These are phyloP conservation scores for Fusarium setosum DNA, from an alignment of 2,329 filamentous ascomycete genomes.

Conservation along the genomic window DNA sequence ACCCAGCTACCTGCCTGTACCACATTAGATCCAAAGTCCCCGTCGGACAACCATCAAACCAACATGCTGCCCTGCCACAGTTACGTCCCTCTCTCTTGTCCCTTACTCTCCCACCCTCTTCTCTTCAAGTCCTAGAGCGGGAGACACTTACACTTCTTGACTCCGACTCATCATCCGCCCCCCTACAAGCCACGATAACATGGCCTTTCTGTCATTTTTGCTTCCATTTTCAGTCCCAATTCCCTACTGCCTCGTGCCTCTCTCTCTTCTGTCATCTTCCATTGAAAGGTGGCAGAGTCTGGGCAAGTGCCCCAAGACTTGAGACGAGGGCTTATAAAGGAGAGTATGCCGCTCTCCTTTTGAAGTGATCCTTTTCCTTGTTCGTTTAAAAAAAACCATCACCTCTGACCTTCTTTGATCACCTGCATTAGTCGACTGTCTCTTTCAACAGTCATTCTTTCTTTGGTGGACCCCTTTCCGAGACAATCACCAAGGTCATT, in stretches of 20 bases:
- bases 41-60: not conserved
- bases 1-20: not conserved
- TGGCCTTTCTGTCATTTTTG: not conserved
- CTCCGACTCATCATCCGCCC: conserved; percentile 23
- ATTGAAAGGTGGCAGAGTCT: not conserved
- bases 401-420: conserved; percentile 43
- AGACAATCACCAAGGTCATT: conserved; percentile 40
- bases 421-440: conserved; percentile 41
- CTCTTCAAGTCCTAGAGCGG: conserved; percentile 20
- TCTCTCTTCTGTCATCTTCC: not conserved
- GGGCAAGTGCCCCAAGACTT: conserved; percentile 9
- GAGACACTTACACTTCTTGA: conserved; percentile 29
- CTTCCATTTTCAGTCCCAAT: not conserved
- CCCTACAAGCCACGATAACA: conserved; percentile 29
- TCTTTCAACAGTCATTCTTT: conserved; percentile 39
- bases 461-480: conserved; percentile 20
- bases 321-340: conserved; percentile 16
- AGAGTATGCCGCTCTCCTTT: not conserved
- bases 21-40: conserved; percentile 12
- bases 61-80: conserved; percentile 22
- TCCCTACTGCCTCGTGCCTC: conserved; percentile 16
- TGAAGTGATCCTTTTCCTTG: conserved; percentile 1
- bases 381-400: conserved; percentile 6
- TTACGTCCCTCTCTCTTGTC: not conserved
- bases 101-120: not conserved